phyloP scores from a whole-genome alignment of 106 monocot genomes.

The Chionographis japonica region DNA sequence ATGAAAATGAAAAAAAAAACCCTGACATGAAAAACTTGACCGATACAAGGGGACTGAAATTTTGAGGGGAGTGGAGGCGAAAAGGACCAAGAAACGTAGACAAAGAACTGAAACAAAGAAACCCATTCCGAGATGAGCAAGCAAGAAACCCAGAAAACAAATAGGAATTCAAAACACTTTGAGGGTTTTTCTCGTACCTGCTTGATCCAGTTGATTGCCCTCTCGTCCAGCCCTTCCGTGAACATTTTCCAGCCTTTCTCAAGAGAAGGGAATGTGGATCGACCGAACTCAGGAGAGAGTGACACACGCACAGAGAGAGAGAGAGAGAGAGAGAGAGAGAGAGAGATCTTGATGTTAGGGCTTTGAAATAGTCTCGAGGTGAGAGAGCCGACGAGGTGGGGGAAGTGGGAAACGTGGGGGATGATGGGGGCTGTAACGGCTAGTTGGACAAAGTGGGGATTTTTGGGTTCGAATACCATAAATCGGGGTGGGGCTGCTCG shows the following conservation, averaged over 20 bases:
- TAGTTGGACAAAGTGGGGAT: conserved; percentile 3
- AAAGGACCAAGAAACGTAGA: neutral
- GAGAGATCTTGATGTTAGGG: neutral
- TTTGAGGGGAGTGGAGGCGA: neutral
- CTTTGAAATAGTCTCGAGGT: neutral
- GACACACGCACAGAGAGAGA: neutral
- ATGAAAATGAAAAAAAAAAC: no score
- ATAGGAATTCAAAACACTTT: neutral
- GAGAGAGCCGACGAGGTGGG: neutral
- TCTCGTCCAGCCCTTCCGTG: conserved; percentile 91
- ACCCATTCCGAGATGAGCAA: neutral
- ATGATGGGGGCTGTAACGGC: conserved; percentile 2
- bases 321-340: conserved; percentile 6
- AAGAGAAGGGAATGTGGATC: no score
- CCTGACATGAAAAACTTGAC: no score
- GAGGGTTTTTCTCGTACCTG: conserved; percentile 24
- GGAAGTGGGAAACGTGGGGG: conserved; percentile 1
- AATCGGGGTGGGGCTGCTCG: no score
- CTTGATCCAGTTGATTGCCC: conserved; percentile 83
- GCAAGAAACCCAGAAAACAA: neutral
- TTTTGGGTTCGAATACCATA: no score
- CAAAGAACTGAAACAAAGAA: neutral
- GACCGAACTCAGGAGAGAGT: no score
- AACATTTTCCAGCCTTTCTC: conserved; percentile 37
- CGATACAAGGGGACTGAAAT: no score